Conservation (phyloP, 2,329 filamentous ascomycete species). For the Colletotrichum limetticola region DNA sequence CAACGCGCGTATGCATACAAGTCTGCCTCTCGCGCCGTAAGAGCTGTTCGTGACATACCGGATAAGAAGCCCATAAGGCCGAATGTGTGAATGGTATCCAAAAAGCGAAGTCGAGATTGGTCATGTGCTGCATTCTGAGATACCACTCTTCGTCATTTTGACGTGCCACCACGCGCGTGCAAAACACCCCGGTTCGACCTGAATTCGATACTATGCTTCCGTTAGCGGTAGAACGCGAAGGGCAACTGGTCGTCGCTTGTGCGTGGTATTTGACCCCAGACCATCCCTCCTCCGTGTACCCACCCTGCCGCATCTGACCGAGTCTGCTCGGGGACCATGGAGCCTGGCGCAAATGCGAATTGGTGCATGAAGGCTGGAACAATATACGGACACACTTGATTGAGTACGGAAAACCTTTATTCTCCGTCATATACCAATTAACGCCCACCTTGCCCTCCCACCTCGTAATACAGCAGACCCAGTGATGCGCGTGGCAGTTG, state of each 20-base stretch:
- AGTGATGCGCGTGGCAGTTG: neutral
- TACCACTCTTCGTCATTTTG: neutral
- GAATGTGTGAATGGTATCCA: neutral
- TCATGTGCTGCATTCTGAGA: neutral
- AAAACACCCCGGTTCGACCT: neutral
- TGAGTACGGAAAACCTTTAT: no score
- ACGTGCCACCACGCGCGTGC: neutral
- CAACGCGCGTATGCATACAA: no score
- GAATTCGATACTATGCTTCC: neutral
- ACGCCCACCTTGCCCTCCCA: no score
- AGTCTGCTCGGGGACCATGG: neutral
- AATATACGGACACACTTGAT: no score
- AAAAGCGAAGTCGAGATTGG: neutral
- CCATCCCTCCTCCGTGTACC: neutral
- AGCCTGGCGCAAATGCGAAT: neutral
- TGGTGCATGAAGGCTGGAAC: neutral
- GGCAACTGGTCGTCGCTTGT: neutral
- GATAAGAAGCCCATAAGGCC: neutral
- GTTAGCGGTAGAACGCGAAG: neutral
- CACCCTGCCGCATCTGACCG: neutral
- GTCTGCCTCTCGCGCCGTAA: no score
- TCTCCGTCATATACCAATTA: no score
- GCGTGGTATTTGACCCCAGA: neutral
- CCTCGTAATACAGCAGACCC: no score
- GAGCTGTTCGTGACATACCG: no score